Evolutionary conservation across 495 filamentous ascomycete genomes (phyloP), one percentile per base, ranked within the genome.

Genomic region (Clohesyomyces aquaticus): DNA sequence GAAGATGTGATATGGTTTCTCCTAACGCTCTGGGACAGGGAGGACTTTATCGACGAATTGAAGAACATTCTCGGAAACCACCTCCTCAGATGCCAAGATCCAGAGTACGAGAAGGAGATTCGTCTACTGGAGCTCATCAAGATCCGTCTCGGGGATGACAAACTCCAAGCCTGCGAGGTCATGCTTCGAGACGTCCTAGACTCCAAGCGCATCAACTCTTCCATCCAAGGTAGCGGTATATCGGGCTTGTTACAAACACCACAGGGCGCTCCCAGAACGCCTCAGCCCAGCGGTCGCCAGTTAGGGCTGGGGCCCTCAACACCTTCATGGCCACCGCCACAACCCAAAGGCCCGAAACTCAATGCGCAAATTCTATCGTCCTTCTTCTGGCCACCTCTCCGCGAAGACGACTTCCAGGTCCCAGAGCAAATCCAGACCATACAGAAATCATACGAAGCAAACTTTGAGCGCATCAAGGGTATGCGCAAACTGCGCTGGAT

Each of bases 121-220:
- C 80, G 83, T 4, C 91, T 96, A 4, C 83, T 98, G 3, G 88
- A 96, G 53, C 80, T 98, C 6, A 82, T 98, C 46, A 98, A 96
- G 75, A 76, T 88, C 8, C 87, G 93, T 4, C 93, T 97, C 54
- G 95, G 93, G 16, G 91, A 96, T 66, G 81, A 85, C 3, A 83
- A 87, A 9, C 78, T 97, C 45, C 94, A 98, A 72, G 87, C 87
- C 45, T 96, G 91, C 76, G 91, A 98, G 70, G 94, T 99, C 60
- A 99, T 99, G 94, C 82, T 98, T 26, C 88, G 87, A 48, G 94
- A 99, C 76, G 87, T 98, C n/a, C 82, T 87, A 49, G 92, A 96
- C 69, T 96, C 92, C 12, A 80, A 83, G 47, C 82, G 85, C 47
- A 82, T 94, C 49, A 86, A 96, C 69, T 70, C 76, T 25, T 73